Evolutionary conservation across 202 grass and related monocot genomes (phyloP).

Genomic region (Dendrocalamus latiflorus): DNA sequence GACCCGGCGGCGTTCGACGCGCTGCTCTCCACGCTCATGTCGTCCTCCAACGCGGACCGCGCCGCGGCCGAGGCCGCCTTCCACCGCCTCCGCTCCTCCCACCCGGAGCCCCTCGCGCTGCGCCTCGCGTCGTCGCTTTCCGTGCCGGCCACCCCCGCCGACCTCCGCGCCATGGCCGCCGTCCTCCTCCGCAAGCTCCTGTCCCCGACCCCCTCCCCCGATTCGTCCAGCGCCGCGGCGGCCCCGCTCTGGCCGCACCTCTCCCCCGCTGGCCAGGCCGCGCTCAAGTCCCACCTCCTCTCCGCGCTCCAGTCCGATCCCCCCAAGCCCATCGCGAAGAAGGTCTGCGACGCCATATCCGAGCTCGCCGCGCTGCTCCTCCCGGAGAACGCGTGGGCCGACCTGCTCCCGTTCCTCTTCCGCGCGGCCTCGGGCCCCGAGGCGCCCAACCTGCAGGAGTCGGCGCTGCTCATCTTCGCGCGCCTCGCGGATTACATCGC

Average conservation of each 20-base stretch:
- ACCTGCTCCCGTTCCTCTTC: slow-evolving; percentile 92
- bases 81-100: slow-evolving; percentile 66
- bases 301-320: slow-evolving; percentile 59
- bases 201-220: slow-evolving; percentile 43
- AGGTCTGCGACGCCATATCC: slow-evolving; percentile 81
- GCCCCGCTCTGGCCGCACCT: slow-evolving; percentile 66
- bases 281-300: slow-evolving; percentile 64
- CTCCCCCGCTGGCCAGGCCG: slow-evolving; percentile 45
- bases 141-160: slow-evolving; percentile 22
- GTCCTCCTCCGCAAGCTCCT: slow-evolving; percentile 82
- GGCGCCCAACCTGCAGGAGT: slow-evolving; percentile 70
- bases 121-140: slow-evolving; percentile 65
- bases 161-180: slow-evolving; percentile 68
- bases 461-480: slow-evolving; percentile 75
- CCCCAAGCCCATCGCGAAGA: slow-evolving; percentile 70
- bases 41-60: slow-evolving; percentile 82
- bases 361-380: slow-evolving; percentile 73
- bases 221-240: slow-evolving; percentile 16
- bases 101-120: slow-evolving; percentile 71
- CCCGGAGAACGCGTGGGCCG: slow-evolving; percentile 65
- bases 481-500: slow-evolving; percentile 77
- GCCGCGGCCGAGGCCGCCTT: slow-evolving; percentile 83
- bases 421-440: slow-evolving; percentile 51
- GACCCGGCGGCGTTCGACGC: slow-evolving; percentile 68
- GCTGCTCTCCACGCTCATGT: slow-evolving; percentile 76